phyloP scores from a whole-genome alignment of 2,329 filamentous ascomycete genomes.

The Ophiognomonia clavigignenti-juglandacearum region DNA sequence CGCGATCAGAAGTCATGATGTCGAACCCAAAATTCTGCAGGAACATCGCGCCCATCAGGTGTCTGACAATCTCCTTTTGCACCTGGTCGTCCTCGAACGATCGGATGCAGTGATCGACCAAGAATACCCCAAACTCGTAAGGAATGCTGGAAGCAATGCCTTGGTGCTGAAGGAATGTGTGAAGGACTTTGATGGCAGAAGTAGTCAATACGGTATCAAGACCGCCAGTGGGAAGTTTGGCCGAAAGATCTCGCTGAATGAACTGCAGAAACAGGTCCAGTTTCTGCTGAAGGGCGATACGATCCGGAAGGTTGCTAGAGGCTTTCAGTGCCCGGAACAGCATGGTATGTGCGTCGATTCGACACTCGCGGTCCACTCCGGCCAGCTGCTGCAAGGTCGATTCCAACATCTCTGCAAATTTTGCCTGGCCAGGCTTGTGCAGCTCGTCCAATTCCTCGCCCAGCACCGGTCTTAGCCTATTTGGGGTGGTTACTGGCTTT shows the following conservation, averaged over 20 bases:
- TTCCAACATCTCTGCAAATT: constrained; percentile 76
- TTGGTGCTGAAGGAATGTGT: constrained; percentile 69
- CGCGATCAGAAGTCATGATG: constrained; percentile 67
- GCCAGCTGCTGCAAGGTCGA: constrained; percentile 79
- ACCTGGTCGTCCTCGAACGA: constrained; percentile 63
- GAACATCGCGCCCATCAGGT: constrained; percentile 75
- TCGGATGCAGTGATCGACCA: constrained; percentile 75
- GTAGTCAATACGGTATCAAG: constrained; percentile 67
- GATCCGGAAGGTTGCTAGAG: constrained; percentile 77
- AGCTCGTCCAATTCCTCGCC: constrained; percentile 34
- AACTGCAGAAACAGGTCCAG: constrained; percentile 75
- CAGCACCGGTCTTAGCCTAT: constrained; percentile 38
- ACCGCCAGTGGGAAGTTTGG: constrained; percentile 49
- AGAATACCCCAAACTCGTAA: constrained; percentile 72
- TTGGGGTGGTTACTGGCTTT: constrained; percentile 58
- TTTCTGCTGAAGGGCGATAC: constrained; percentile 67
- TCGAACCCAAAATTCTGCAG: constrained; percentile 73
- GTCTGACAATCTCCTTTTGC: constrained; percentile 73
- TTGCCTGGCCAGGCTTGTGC: constrained; percentile 36
- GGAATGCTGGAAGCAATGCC: constrained; percentile 66
- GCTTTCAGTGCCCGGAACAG: constrained; percentile 71
- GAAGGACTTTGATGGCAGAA: constrained; percentile 73
- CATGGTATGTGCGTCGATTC: constrained; percentile 81
- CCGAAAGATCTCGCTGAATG: constrained; percentile 74
- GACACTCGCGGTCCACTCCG: constrained; percentile 64